phyloP scores from a whole-genome alignment of 306 rosid genomes.

The Cyamopsis tetragonoloba region DNA sequence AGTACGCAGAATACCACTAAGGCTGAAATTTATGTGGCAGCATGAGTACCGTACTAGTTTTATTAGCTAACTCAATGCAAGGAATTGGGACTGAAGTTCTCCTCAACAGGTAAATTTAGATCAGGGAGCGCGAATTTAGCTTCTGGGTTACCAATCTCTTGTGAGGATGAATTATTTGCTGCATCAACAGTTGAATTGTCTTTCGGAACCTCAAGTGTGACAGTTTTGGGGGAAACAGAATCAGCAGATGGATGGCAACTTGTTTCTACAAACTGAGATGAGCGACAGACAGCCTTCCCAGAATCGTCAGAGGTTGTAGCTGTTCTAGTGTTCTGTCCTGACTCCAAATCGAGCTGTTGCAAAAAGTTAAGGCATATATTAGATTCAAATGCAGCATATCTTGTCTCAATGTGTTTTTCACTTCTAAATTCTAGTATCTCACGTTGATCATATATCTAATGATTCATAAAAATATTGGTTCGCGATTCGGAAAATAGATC shows the following conservation, averaged over 20 bases:
- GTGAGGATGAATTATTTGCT: constrained; percentile 27
- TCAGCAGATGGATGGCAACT: constrained; percentile 13
- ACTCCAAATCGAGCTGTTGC: constrained; percentile 57
- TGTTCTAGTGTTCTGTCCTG: constrained; percentile 26
- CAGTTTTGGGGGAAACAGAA: constrained; percentile 5
- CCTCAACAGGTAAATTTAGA: constrained; percentile 68
- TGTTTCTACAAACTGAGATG: constrained; percentile 20
- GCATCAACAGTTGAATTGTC: constrained; percentile 12
- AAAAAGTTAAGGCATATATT: neutral
- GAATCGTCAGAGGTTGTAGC: constrained; percentile 14
- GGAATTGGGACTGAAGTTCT: constrained; percentile 23
- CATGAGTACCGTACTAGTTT: too few species aligned
- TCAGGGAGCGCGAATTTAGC: constrained; percentile 60
- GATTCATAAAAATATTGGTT: too few species aligned
- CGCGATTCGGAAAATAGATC: too few species aligned
- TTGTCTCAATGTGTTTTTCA: too few species aligned
- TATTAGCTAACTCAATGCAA: constrained; percentile 31
- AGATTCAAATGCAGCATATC: constrained; percentile 18
- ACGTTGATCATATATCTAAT: too few species aligned
- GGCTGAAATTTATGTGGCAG: too few species aligned
- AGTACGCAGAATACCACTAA: constrained; percentile 23
- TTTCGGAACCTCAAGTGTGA: constrained; percentile 11
- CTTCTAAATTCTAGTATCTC: too few species aligned
- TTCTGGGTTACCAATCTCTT: constrained; percentile 40
- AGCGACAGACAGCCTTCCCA: constrained; percentile 12